These are phyloP conservation scores for Oryza punctata DNA, from an alignment of 176 grass and related monocot genomes.

Conservation along the genomic window DNA sequence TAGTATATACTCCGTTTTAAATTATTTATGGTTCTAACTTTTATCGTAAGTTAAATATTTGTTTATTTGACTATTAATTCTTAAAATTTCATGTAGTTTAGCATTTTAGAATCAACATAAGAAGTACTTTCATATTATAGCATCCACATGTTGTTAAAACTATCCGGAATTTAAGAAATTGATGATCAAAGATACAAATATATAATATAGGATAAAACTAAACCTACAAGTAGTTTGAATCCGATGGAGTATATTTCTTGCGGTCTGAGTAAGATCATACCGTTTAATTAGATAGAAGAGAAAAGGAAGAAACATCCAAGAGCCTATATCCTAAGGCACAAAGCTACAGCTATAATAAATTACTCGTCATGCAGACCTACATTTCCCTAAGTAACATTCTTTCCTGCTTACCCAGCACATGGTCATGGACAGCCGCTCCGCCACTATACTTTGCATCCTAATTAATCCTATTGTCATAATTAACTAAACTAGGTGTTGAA, in stretches of 20 bases:
- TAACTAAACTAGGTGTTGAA: not conserved
- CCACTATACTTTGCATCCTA: not conserved
- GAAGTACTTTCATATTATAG: too few species aligned
- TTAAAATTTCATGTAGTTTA: too few species aligned
- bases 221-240: too few species aligned
- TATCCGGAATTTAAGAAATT: too few species aligned
- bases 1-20: too few species aligned
- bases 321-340: not conserved
- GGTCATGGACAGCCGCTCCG: not conserved
- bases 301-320: not conserved
- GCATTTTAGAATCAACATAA: too few species aligned
- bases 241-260: not conserved
- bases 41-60: not conserved
- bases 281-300: not conserved
- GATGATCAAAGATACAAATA: too few species aligned
- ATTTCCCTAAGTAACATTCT: not conserved
- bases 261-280: not conserved
- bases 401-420: not conserved
- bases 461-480: not conserved
- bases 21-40: too few species aligned
- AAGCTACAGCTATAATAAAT: not conserved
- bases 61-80: not conserved
- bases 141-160: too few species aligned
- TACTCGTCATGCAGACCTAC: not conserved
- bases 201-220: too few species aligned